A percentile compares a stretch with the other conserved stretches of the same genome.
Evolutionary conservation across 257 asterid species (phyloP).

Genomic region (Verbascum thapsus): DNA sequence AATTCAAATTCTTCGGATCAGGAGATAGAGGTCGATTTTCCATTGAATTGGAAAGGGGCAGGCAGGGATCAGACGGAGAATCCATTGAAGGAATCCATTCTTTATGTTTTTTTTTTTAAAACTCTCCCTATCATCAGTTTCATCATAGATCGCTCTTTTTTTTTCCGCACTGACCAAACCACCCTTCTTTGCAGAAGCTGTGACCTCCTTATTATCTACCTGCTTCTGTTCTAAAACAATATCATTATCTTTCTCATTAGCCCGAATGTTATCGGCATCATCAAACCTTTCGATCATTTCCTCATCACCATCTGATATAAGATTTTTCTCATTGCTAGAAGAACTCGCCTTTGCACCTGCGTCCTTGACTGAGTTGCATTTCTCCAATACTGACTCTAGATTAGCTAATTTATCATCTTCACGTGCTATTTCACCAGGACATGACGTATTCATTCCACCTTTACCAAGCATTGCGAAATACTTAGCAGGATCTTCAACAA

Average conservation of each 20-base stretch:
- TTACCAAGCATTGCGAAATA: slow-evolving; percentile 73
- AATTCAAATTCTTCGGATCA: slow-evolving; percentile 51
- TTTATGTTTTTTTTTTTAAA: slow-evolving; percentile 55
- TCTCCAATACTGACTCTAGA: slow-evolving; percentile 40
- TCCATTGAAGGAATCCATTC: slow-evolving; percentile 49
- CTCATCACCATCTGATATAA: too few species aligned
- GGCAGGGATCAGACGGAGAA: slow-evolving; percentile 39
- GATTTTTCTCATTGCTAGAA: too few species aligned
- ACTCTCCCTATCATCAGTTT: slow-evolving; percentile 45
- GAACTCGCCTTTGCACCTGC: too few species aligned
- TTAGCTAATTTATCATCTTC: slow-evolving; percentile 37
- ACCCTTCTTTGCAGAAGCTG: slow-evolving; percentile 34
- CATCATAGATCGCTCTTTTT: slow-evolving; percentile 53
- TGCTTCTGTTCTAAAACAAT: slow-evolving; percentile 37
- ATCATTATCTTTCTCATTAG: slow-evolving; percentile 34
- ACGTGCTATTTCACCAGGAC: slow-evolving; percentile 43
- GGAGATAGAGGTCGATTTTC: slow-evolving; percentile 45
- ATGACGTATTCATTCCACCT: slow-evolving; percentile 38
- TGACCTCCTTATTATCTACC: slow-evolving; percentile 37
- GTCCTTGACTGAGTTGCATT: slow-evolving; percentile 41
- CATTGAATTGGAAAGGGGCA: slow-evolving; percentile 43
- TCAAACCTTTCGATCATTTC: slow-evolving; percentile 41
- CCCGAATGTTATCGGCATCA: slow-evolving; percentile 31
- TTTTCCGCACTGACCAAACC: slow-evolving; percentile 35
- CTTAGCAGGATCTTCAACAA: slow-evolving; percentile 78